phyloP scores from a whole-genome alignment of 176 grass and related monocot species.

The Cenchrus purpureus region DNA sequence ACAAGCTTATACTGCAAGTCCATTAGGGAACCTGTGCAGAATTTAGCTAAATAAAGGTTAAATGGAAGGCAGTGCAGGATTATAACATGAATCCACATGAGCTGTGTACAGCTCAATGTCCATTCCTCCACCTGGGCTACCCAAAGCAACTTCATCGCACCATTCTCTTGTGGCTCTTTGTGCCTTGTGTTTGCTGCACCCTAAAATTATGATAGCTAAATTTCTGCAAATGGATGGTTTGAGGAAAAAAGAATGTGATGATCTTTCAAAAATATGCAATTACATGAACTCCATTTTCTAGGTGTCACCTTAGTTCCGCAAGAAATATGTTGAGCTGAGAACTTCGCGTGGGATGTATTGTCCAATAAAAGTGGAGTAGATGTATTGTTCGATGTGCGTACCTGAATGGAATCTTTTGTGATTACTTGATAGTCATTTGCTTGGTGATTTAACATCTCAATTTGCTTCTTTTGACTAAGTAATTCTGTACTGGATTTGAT shows the following conservation, averaged over 20 bases:
- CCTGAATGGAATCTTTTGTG: not conserved
- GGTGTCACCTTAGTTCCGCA: too few relatives aligned
- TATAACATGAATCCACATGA: not conserved
- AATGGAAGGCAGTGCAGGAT: not conserved
- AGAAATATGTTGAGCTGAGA: not conserved
- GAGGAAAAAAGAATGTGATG: not conserved
- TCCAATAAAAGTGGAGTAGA: not conserved
- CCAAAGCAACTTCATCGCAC: not conserved
- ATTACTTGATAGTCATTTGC: not conserved
- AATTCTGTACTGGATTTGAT: not conserved
- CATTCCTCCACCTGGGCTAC: not conserved
- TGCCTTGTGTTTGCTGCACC: not conserved
- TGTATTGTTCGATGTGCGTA: not conserved
- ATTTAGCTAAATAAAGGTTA: not conserved
- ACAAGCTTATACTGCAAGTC: not conserved
- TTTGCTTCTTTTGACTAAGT: not conserved
- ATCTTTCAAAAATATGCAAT: not conserved
- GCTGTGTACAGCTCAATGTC: not conserved
- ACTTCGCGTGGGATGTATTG: not conserved
- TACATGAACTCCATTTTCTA: not conserved
- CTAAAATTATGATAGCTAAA: not conserved
- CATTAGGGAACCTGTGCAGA: not conserved
- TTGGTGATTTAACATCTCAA: too few relatives aligned
- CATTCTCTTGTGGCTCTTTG: not conserved
- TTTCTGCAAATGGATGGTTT: not conserved